Evolutionary conservation across 768 basidiomycete species (phyloP).

Genomic region (Boletus sp.): DNA sequence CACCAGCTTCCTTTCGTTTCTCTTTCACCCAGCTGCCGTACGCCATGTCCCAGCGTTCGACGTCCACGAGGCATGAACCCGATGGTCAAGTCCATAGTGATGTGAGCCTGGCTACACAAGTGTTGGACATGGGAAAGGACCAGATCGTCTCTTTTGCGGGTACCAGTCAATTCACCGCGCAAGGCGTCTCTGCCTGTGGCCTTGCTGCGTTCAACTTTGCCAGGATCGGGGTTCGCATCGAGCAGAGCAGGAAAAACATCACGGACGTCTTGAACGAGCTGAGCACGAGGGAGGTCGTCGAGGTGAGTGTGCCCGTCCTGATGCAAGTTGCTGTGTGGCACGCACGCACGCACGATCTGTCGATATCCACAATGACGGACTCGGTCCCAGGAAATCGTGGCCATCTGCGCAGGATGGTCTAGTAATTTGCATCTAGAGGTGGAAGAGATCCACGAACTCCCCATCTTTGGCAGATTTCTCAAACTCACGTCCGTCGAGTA

Average conservation of each 20-base stretch:
- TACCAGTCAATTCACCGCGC: conserved; percentile 56
- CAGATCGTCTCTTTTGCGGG: conserved; percentile 47
- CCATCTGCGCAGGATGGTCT: conserved; percentile 58
- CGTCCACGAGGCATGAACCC: background rate
- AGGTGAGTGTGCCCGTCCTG: conserved; percentile 18
- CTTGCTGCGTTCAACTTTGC: conserved; percentile 67
- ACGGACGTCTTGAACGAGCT: conserved; percentile 21
- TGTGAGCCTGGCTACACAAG: conserved; percentile 7
- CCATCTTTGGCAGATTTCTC: conserved; percentile 47
- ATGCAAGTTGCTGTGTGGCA: background rate
- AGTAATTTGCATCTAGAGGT: conserved; percentile 53
- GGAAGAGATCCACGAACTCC: conserved; percentile 49
- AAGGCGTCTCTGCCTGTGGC: conserved; percentile 54
- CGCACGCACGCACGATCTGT: background rate
- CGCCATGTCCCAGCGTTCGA: conserved; percentile 4
- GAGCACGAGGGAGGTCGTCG: conserved; percentile 22
- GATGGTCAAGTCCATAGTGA: background rate
- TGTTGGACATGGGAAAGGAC: conserved; percentile 30
- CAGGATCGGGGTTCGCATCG: conserved; percentile 43
- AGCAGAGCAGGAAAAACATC: conserved; percentile 4
- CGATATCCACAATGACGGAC: background rate
- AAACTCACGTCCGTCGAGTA: conserved; percentile 36
- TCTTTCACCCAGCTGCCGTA: background rate
- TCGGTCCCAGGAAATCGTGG: conserved; percentile 48
- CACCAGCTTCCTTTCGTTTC: background rate